A percentile compares a stretch with the other conserved stretches of the same genome.
Evolutionary conservation across 2,329 filamentous ascomycete genomes (phyloP).

Genomic region (Mycogone perniciosa): DNA sequence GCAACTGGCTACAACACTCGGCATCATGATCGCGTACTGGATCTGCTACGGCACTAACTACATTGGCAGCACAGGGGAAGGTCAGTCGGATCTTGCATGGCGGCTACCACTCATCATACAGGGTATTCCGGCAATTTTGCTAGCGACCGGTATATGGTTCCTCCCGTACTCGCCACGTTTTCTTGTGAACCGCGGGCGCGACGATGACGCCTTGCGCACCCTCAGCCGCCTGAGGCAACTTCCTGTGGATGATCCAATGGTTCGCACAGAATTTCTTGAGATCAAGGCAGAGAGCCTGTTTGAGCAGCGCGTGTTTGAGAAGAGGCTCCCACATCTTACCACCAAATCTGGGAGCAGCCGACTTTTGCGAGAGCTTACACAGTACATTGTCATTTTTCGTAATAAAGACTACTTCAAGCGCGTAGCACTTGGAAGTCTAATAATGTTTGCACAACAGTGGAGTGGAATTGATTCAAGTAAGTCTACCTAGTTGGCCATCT

Average conservation of each 20-base stretch:
- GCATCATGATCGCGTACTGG: conserved; percentile 61
- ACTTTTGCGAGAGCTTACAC: too few species aligned
- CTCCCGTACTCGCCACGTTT: conserved; percentile 76
- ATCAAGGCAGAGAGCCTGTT: conserved; percentile 75
- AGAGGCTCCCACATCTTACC: conserved; percentile 60
- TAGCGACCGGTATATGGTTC: conserved; percentile 66
- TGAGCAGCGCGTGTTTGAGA: conserved; percentile 59
- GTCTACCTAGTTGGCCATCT: too few species aligned
- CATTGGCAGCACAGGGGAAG: conserved; percentile 48
- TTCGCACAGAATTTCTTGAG: conserved; percentile 73
- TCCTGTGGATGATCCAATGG: conserved; percentile 55
- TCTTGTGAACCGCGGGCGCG: conserved; percentile 64
- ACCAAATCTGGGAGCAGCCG: conserved; percentile 54
- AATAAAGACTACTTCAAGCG: conserved; percentile 38
- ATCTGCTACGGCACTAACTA: conserved; percentile 60
- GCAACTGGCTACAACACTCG: conserved; percentile 52
- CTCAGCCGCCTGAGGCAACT: conserved; percentile 60
- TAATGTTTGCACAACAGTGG: conserved; percentile 52
- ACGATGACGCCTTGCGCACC: conserved; percentile 58
- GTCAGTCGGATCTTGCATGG: conserved; percentile 65
- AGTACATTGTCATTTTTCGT: too few species aligned
- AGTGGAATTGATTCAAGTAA: conserved; percentile 38
- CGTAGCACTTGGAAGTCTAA: conserved; percentile 59
- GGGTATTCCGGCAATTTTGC: conserved; percentile 57
- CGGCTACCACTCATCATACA: conserved; percentile 67